A percentile compares a stretch with the other conserved stretches of the same genome.
Conservation (phyloP, 176 grass and related monocot species). For the Triticum turgidum region DNA sequence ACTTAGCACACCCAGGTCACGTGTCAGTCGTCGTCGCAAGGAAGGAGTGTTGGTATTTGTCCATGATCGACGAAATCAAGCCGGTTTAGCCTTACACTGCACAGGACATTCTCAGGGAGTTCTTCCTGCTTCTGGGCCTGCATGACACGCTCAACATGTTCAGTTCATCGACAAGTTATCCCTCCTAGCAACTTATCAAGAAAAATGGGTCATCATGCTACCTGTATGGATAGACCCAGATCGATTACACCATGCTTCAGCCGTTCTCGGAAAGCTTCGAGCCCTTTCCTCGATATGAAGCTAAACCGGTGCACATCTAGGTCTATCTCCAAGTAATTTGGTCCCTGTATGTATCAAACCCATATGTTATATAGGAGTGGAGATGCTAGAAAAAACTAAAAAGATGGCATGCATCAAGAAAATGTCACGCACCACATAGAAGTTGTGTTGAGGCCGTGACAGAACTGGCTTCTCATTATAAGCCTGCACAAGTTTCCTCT, state of each 20-base stretch:
- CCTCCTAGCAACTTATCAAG: neutral
- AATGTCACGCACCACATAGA: constrained; percentile 59
- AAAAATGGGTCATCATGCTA: constrained; percentile 30
- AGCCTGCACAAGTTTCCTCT: constrained; percentile 87
- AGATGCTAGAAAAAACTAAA: constrained; percentile 8
- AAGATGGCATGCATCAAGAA: neutral
- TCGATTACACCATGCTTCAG: constrained; percentile 80
- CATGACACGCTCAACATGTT: constrained; percentile 30
- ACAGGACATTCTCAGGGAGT: constrained; percentile 88
- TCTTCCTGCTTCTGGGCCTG: constrained; percentile 99
- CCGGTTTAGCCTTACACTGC: constrained; percentile 84
- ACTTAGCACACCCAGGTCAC: neutral
- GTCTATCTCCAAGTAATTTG: constrained; percentile 97
- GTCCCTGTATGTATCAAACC: constrained; percentile 56
- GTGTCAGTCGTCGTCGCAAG: constrained; percentile 55
- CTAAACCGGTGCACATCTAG: constrained; percentile 93
- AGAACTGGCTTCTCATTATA: constrained; percentile 94
- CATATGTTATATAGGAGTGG: constrained; percentile 8
- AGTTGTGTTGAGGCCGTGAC: constrained; percentile 88
- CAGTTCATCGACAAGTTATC: constrained; percentile 19
- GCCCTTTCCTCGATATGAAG: constrained; percentile 90
- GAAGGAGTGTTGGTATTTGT: constrained; percentile 83
- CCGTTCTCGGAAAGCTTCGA: constrained; percentile 77
- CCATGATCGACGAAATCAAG: constrained; percentile 70
- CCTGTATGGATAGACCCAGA: constrained; percentile 87